These are phyloP conservation scores for Stemphylium vesicarium DNA, from an alignment of 2,329 filamentous ascomycete species.

Conservation along the genomic window DNA sequence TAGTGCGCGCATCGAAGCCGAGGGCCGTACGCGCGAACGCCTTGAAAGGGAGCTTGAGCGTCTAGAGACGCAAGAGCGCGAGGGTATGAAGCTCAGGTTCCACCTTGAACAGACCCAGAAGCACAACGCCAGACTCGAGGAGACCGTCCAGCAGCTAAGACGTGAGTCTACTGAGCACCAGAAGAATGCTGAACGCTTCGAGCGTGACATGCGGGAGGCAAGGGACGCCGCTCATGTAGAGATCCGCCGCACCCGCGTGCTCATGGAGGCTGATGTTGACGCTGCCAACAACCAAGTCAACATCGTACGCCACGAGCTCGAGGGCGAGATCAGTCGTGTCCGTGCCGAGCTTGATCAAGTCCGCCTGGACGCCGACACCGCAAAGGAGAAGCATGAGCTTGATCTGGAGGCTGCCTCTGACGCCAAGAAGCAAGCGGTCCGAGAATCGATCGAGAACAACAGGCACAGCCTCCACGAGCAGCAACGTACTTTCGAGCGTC, in stretches of 20 bases:
- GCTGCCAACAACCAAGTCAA: conserved; percentile 85
- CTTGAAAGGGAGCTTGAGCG: conserved; percentile 56
- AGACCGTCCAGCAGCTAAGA: conserved; percentile 59
- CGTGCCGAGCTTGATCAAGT: conserved; percentile 78
- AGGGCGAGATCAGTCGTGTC: conserved; percentile 76
- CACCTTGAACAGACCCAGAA: conserved; percentile 67
- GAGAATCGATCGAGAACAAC: conserved; percentile 60
- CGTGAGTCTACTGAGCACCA: conserved; percentile 76
- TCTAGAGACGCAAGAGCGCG: conserved; percentile 67
- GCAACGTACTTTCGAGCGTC: conserved; percentile 46
- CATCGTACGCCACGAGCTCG: conserved; percentile 78
- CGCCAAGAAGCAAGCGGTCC: conserved; percentile 66
- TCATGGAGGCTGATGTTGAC: conserved; percentile 83
- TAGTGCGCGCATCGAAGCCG: conserved; percentile 58
- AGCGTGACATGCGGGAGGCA: conserved; percentile 84
- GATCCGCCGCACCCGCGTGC: conserved; percentile 77
- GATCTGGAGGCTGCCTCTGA: conserved; percentile 80
- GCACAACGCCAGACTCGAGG: conserved; percentile 70
- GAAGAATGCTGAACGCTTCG: conserved; percentile 69
- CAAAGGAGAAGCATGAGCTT: conserved; percentile 81
- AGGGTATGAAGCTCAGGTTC: conserved; percentile 78
- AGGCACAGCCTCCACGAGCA: conserved; percentile 64
- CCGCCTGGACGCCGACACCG: conserved; percentile 79
- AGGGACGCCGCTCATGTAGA: conserved; percentile 80
- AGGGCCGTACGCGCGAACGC: conserved; percentile 52